Conservation (phyloP, 352 stramenopile species). For the Globisporangium middletonii region DNA sequence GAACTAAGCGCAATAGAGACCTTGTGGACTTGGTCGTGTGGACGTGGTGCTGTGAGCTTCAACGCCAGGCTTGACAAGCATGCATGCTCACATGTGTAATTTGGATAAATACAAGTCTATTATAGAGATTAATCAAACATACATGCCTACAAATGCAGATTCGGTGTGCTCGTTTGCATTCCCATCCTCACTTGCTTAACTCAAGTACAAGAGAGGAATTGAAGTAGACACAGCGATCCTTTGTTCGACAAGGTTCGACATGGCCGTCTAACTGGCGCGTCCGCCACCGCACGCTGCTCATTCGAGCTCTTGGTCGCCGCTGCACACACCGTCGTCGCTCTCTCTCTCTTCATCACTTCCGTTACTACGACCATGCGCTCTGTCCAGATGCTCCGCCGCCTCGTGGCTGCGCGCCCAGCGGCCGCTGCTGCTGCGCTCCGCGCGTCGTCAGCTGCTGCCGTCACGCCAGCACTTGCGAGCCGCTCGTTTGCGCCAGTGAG, state of each 20-base stretch:
- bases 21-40: no score
- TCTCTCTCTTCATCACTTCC: neutral
- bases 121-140: neutral
- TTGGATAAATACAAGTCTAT: neutral
- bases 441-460: neutral
- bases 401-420: conserved; percentile 6
- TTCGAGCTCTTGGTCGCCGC: conserved; percentile 2
- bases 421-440: conserved; percentile 5
- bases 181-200: no score
- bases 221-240: no score
- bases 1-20: neutral
- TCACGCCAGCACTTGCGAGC: neutral
- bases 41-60: no score
- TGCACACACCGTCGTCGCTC: neutral
- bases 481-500: conserved; percentile 1
- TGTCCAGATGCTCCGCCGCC: conserved; percentile 14
- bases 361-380: conserved; percentile 11
- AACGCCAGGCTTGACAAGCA: no score
- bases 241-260: conserved; percentile 6
- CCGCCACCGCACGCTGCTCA: neutral
- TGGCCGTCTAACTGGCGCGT: neutral
- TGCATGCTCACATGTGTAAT: no score
- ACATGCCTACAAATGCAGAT: neutral
- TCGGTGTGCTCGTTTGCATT: neutral
- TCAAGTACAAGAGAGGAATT: no score